Base-by-base conservation (phyloP, 2,329 filamentous ascomycete genomes). In the Venturia oleaginea region DNA sequence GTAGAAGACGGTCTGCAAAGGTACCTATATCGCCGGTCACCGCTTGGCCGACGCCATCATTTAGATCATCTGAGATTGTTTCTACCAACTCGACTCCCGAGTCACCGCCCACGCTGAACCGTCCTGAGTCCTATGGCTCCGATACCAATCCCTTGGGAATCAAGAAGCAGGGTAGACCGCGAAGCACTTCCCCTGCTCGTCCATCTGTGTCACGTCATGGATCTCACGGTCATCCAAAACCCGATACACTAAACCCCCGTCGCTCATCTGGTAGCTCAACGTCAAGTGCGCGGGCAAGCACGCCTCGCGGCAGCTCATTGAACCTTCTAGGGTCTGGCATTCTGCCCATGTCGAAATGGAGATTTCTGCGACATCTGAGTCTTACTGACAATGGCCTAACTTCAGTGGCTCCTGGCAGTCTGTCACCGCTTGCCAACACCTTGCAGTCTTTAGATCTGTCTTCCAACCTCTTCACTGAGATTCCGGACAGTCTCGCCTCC, bases 211-310 rank as follows among this genome's bases (percentile, higher is more conserved):
- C 91, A 15, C 86, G 91, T 66, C 91, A 89, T 68, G 82, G 83
- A 43, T 86, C 87, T 3, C 76, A 84, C 68, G 81, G 83, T 43
- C 86, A 90, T 68, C 79, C 83, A 60, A 86, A 90, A 64, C 84
- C 83, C 32, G 83, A 85, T 37, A 80, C 83, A 1, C 84, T 90
- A 69, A 92, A 93, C 10, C 86, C 95, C 66, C 87, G 88, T 68
- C 86, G 94, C 65, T 96, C 93, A 17, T 97, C 94, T 37, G 92
- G 91, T 59, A 97, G 94, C 76, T 97, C 93, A 1, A 90, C 94
- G 71, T 97, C 93, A 72, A 87, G 77, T 76, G 88, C 78, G 17
- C 78, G 79, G 43, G 84, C 83, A 10, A 78, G 77, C 51, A 80
- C 80, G 34, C 79, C 80, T 32, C 74, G 80, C 67, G 86, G 87